phyloP scores from a whole-genome alignment of 2,329 filamentous ascomycete genomes.

The Canariomyces notabilis region DNA sequence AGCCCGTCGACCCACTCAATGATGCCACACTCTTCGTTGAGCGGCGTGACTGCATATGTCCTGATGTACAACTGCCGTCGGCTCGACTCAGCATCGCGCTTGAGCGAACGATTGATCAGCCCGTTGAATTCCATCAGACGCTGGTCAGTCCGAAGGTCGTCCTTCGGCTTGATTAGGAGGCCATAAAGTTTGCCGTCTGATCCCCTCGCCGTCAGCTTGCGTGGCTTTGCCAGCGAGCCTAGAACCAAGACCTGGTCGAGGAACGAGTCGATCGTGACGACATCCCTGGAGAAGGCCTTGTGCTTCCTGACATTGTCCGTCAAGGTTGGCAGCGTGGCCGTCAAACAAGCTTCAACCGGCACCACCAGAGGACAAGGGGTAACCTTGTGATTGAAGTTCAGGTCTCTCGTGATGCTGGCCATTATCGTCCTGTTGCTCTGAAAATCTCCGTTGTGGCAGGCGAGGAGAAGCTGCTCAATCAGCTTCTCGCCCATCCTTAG shows the following conservation, averaged over 20 bases:
- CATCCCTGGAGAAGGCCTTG: constrained; percentile 80
- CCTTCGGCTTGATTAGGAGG: constrained; percentile 94
- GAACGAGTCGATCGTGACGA: constrained; percentile 76
- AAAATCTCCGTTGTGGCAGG: constrained; percentile 73
- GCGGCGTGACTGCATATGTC: constrained; percentile 91
- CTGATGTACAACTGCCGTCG: constrained; percentile 90
- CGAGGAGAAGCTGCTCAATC: constrained; percentile 71
- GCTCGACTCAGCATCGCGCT: constrained; percentile 85
- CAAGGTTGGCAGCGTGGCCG: constrained; percentile 69
- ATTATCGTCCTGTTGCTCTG: constrained; percentile 60
- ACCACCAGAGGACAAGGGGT: constrained; percentile 84
- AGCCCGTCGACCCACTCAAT: constrained; percentile 99
- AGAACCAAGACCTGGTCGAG: constrained; percentile 85
- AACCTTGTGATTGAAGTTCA: constrained; percentile 79
- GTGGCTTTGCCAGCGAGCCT: constrained; percentile 85
- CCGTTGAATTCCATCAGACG: constrained; percentile 98
- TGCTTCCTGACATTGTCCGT: constrained; percentile 71
- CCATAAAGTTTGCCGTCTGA: constrained; percentile 86
- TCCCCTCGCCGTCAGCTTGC: constrained; percentile 81
- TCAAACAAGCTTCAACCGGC: constrained; percentile 79
- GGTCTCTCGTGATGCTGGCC: constrained; percentile 70
- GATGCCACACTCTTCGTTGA: constrained; percentile 95
- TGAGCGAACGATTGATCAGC: constrained; percentile 93
- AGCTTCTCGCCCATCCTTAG: constrained; percentile 77
- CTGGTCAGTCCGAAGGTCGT: constrained; percentile 95